phyloP scores from a whole-genome alignment of 768 basidiomycete genomes.

The Psilocybe subaeruginosa region DNA sequence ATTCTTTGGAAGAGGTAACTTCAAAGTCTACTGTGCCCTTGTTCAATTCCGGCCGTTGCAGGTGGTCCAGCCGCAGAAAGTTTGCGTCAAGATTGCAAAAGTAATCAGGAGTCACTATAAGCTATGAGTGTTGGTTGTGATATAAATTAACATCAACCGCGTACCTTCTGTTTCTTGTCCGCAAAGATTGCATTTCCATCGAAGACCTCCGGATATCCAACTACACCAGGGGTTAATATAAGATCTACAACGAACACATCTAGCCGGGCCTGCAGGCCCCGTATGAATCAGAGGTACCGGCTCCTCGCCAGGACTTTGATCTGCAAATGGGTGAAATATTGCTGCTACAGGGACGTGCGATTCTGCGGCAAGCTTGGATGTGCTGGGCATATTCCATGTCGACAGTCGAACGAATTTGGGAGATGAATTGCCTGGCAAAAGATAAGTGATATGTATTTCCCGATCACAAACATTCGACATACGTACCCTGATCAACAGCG shows the following conservation, averaged over 20 bases:
- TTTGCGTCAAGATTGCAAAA: conserved; percentile 84
- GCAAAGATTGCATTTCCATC: conserved; percentile 95
- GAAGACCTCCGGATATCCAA: conserved; percentile 81
- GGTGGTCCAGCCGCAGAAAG: conserved; percentile 77
- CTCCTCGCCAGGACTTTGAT: conserved; percentile 77
- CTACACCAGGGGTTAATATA: conserved; percentile 95
- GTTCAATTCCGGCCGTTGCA: conserved; percentile 82
- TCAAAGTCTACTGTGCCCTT: conserved; percentile 92
- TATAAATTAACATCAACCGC: conserved; percentile 24
- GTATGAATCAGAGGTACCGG: conserved; percentile 78
- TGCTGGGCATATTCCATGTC: conserved; percentile 86
- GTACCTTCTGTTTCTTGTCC: conserved; percentile 80
- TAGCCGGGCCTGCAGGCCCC: conserved; percentile 72
- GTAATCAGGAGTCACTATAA: conserved; percentile 75
- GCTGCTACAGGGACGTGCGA: conserved; percentile 86
- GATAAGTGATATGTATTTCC: conserved; percentile 1
- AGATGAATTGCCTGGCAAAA: conserved; percentile 77
- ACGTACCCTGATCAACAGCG: conserved; percentile 85
- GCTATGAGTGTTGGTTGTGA: conserved; percentile 12
- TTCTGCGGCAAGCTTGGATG: conserved; percentile 76
- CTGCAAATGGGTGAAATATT: conserved; percentile 89
- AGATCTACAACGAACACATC: conserved; percentile 83
- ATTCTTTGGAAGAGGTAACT: conserved; percentile 65
- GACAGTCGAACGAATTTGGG: conserved; percentile 90
- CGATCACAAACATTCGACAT: not conserved